These are phyloP conservation scores for Allantophomopsis cytisporea DNA, from an alignment of 2,329 filamentous ascomycete genomes.

Conservation along the genomic window DNA sequence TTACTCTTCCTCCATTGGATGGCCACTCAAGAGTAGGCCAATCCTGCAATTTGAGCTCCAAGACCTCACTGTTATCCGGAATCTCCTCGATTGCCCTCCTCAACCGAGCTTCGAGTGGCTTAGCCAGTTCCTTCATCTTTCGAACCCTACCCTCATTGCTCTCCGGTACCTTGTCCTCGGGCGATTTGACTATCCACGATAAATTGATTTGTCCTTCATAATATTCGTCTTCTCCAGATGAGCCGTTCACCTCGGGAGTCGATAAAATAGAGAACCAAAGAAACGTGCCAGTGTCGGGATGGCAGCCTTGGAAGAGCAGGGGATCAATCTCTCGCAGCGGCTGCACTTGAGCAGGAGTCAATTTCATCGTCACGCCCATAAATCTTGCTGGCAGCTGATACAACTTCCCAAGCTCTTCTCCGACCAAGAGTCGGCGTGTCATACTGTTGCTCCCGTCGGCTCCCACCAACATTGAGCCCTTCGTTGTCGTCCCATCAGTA, in stretches of 20 bases:
- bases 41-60: slow-evolving; percentile 32
- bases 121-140: slow-evolving; percentile 18
- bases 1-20: slow-evolving; percentile 22
- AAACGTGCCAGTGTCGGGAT: slow-evolving; percentile 33
- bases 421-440: too few relatives aligned
- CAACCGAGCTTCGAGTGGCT: too few relatives aligned
- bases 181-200: slow-evolving; percentile 26
- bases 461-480: too few relatives aligned
- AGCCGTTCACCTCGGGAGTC: not conserved
- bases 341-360: slow-evolving; percentile 14
- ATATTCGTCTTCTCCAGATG: slow-evolving; percentile 7
- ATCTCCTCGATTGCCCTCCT: slow-evolving; percentile 22
- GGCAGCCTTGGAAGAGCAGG: slow-evolving; percentile 37
- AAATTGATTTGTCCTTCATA: slow-evolving; percentile 30
- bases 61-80: slow-evolving; percentile 25
- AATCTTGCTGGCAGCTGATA: too few relatives aligned
- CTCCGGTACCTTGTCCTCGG: slow-evolving; percentile 18
- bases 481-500: too few relatives aligned
- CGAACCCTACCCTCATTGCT: slow-evolving; percentile 18
- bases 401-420: too few relatives aligned
- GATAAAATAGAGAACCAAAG: slow-evolving; percentile 33
- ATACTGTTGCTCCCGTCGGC: too few relatives aligned
- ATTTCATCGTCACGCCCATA: too few relatives aligned
- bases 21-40: slow-evolving; percentile 26
- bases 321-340: slow-evolving; percentile 33